Base-by-base conservation (phyloP, 1,139 yeast species). In the Meyerozyma guilliermondii region DNA sequence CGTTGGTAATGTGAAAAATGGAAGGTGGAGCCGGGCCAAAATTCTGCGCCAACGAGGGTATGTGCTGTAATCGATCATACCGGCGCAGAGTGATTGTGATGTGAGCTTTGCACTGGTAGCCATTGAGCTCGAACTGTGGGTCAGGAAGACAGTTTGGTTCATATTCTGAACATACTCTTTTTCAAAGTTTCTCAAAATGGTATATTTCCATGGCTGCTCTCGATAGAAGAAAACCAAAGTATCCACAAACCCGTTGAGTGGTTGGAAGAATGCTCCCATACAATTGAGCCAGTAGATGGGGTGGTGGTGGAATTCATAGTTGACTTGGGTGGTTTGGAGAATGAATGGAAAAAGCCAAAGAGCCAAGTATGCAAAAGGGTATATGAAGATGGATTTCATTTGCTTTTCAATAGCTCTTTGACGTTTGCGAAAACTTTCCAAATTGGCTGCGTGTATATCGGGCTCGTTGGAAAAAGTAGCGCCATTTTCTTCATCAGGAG, bases 281-380 rank as follows among this genome's bases (percentile, higher is more conserved):
- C 79, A 76, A 43, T 79, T 76, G 37, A 87, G 62, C 86, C 94
- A 85, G 49, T 74, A 76, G 7, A 80, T 70, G 0, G 84, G 81
- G 1, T 75, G 73, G 47, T 68, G 72, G 2, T 49, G 48, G 40
- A 66, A 55, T 50, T 80, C 84, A 52, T 78, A 69, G 40, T 67
- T 64, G 48, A 71, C 58, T 58, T 81, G 87, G 7, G 87, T 71
- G 39, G 80, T 69, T 54, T 84, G 86, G 34, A 81, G 73, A n/a
- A 83, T 75, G 48, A 87, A 77, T 1, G 96, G 96, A 50, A 87
- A 83, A 13, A 83, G 58, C 96, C 96, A 88, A 39, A 88, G 64
- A 35, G 86, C 69, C 43, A 86, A 71, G 59, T 87, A 89, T 1
- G 95, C 86, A 35, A 84, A 66, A 1, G 97, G 97, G 59, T 89